phyloP scores from a whole-genome alignment of 371 early-diverging fungal species.

The Blakeslea trispora region DNA sequence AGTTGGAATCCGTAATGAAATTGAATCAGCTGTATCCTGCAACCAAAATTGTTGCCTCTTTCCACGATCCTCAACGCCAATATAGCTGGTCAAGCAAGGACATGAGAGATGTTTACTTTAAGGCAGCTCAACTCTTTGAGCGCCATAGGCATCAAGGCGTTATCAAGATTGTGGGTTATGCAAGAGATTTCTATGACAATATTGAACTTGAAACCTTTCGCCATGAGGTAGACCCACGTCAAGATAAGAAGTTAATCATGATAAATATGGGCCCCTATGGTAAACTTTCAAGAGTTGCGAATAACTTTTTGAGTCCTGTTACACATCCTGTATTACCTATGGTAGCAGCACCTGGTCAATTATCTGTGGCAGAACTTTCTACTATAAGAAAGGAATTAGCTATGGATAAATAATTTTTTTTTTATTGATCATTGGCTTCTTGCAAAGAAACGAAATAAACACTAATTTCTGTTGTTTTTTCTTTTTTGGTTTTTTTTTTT shows the following conservation, averaged over 20 bases:
- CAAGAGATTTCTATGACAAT: conserved; percentile 72
- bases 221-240: conserved; percentile 16
- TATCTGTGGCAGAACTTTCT: conserved; percentile 70
- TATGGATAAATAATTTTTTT: conserved; percentile 20
- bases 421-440: not conserved
- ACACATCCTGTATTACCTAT: conserved; percentile 78
- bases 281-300: conserved; percentile 82
- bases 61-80: conserved; percentile 73
- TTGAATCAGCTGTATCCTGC: conserved; percentile 50
- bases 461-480: not conserved
- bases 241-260: conserved; percentile 71
- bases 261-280: conserved; percentile 90
- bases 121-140: conserved; percentile 26
- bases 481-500: too few relatives aligned
- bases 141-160: conserved; percentile 54
- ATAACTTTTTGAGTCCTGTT: conserved; percentile 84
- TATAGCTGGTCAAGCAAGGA: conserved; percentile 53
- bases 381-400: conserved; percentile 40
- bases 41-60: conserved; percentile 74
- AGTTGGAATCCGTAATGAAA: conserved; percentile 41
- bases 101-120: conserved; percentile 49
- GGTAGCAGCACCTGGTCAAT: conserved; percentile 91
- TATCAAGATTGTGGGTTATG: conserved; percentile 85
- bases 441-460: not conserved
- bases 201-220: conserved; percentile 67